Percentiles rank a stretch among this genome's conserved stretches.
These are phyloP conservation scores for Sedum album DNA, from an alignment of 164 flowering plant species.

Conservation along the genomic window DNA sequence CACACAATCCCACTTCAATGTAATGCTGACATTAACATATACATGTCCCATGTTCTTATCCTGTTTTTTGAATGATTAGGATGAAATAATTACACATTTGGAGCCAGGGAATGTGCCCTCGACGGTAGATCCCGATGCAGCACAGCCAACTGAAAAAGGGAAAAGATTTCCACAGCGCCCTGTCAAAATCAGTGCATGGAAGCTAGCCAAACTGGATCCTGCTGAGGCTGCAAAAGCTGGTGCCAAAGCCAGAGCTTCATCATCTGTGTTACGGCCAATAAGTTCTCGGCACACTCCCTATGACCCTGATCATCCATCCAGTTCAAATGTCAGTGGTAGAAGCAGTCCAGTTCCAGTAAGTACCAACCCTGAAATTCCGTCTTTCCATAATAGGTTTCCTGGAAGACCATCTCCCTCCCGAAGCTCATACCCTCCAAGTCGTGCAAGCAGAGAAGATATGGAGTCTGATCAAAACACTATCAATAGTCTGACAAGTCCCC, in stretches of 20 bases:
- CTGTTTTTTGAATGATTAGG: constrained; percentile 28
- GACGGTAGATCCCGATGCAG: constrained; percentile 84
- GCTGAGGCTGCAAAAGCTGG: constrained; percentile 79
- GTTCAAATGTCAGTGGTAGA: constrained; percentile 49
- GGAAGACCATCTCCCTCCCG: constrained; percentile 35
- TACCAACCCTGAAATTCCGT: constrained; percentile 30
- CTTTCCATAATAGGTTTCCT: constrained; percentile 4
- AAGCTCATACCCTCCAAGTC: constrained; percentile 78
- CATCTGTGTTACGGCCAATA: constrained; percentile 86
- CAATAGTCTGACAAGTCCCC: constrained; percentile 69
- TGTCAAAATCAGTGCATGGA: constrained; percentile 88
- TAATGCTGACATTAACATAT: not conserved
- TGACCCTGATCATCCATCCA: constrained; percentile 49
- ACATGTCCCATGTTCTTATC: too few species aligned
- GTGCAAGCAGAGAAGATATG: constrained; percentile 58
- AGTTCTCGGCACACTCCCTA: constrained; percentile 42
- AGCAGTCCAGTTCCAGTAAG: constrained; percentile 66
- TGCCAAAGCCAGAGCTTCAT: constrained; percentile 92
- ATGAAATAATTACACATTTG: constrained; percentile 81
- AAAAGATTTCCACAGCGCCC: constrained; percentile 51
- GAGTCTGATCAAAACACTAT: constrained; percentile 48
- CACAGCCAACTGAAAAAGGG: constrained; percentile 41
- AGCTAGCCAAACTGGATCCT: constrained; percentile 83
- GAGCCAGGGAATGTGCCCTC: constrained; percentile 87
- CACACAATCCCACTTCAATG: too few species aligned